These are phyloP conservation scores for Gloeophyllum trabeum DNA, from an alignment of 768 basidiomycete genomes.

Conservation along the genomic window DNA sequence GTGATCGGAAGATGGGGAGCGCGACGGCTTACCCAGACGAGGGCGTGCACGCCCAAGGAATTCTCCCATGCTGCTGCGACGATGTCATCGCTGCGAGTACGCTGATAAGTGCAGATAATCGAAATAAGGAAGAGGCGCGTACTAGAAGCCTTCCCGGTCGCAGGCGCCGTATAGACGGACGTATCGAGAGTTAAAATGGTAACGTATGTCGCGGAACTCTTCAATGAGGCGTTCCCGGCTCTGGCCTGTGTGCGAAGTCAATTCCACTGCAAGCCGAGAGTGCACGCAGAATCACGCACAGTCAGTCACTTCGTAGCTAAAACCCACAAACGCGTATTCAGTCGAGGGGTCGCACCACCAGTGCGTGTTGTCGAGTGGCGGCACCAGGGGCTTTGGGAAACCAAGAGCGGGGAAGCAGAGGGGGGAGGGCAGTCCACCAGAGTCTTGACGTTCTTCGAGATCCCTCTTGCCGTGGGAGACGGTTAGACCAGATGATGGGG, in stretches of 20 bases:
- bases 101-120: constrained; percentile 5
- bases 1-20: not conserved
- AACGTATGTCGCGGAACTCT: constrained; percentile 51
- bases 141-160: constrained; percentile 29
- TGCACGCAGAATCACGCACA: constrained; percentile 27
- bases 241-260: constrained; percentile 33
- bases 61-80: constrained; percentile 60
- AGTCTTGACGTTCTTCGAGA: too few species aligned
- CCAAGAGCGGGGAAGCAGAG: constrained; percentile 28
- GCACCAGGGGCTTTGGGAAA: constrained; percentile 42
- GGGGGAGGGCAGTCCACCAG: too few species aligned
- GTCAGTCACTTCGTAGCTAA: constrained; percentile 62
- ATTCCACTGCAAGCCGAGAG: constrained; percentile 3
- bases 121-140: constrained; percentile 2
- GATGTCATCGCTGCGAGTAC: constrained; percentile 39
- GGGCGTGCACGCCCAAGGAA: constrained; percentile 59
- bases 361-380: constrained; percentile 22
- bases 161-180: constrained; percentile 38
- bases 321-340: constrained; percentile 70
- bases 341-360: constrained; percentile 49
- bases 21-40: constrained; percentile 50
- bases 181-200: constrained; percentile 52
- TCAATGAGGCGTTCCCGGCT: constrained; percentile 32
- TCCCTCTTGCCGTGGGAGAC: too few species aligned
- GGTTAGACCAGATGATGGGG: too few species aligned